phyloP scores from a whole-genome alignment of 2,329 filamentous ascomycete genomes.

The Lasiodiplodia hormozganensis region DNA sequence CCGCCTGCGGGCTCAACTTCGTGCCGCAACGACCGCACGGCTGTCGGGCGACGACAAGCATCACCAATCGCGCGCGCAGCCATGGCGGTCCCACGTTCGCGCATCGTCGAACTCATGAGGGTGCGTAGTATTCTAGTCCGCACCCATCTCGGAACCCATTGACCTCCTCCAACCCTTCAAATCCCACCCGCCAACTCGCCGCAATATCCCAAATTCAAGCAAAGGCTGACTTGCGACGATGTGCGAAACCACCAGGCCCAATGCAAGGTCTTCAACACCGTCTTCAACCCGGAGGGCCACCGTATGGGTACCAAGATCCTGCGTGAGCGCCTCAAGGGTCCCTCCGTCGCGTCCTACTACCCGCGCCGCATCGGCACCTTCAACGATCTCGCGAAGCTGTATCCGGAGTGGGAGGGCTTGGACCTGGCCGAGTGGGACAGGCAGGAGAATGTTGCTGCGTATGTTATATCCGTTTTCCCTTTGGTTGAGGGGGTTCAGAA shows the following conservation, averaged over 20 bases:
- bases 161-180: background rate
- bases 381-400: conserved; percentile 74
- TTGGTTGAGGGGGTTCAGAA: background rate
- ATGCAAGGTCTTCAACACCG: conserved; percentile 90
- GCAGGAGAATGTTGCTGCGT: conserved; percentile 69
- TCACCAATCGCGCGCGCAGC: conserved; percentile 11
- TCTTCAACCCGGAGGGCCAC: conserved; percentile 82
- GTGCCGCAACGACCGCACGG: background rate
- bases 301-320: conserved; percentile 92
- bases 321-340: conserved; percentile 86
- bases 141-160: conserved; percentile 2
- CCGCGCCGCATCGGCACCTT: conserved; percentile 76
- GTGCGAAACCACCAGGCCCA: conserved; percentile 66
- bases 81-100: conserved; percentile 61
- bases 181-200: background rate
- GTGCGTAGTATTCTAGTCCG: conserved; percentile 51
- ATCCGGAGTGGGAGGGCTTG: conserved; percentile 71
- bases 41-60: background rate
- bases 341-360: conserved; percentile 85
- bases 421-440: conserved; percentile 82
- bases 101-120: conserved; percentile 77
- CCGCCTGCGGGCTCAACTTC: background rate
- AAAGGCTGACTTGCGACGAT: background rate
- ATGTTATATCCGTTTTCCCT: conserved; percentile 33
- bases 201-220: background rate